Conservation (phyloP, 108 stramenopile species). For the Skeletonema marinoi region DNA sequence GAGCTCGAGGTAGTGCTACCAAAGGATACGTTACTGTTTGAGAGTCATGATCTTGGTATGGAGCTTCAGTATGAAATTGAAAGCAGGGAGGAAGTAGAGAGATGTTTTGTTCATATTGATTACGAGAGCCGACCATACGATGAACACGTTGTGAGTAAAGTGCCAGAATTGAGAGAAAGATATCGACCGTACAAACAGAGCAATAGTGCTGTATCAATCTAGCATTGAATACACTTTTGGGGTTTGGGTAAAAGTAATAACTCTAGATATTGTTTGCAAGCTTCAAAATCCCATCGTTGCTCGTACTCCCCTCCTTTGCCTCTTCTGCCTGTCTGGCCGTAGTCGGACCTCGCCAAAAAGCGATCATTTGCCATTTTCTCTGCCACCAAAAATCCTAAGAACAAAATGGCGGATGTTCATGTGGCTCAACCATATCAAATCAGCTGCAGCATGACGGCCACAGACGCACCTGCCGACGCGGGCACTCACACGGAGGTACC, state of each 20-base stretch:
- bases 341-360: too few species aligned
- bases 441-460: background rate
- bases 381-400: too few species aligned
- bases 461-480: background rate
- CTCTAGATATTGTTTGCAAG: too few species aligned
- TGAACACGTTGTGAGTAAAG: slow-evolving; percentile 92
- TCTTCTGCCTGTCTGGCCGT: too few species aligned
- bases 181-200: slow-evolving; percentile 51
- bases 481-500: background rate
- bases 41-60: slow-evolving; percentile 94
- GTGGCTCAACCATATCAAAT: too few species aligned
- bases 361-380: background rate
- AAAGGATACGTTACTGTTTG: slow-evolving; percentile 71
- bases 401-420: too few species aligned
- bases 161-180: slow-evolving; percentile 82
- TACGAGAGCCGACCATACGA: slow-evolving; percentile 89
- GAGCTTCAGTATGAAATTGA: slow-evolving; percentile 96
- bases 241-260: background rate
- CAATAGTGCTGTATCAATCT: slow-evolving; percentile 34
- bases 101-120: slow-evolving; percentile 97
- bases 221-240: background rate
- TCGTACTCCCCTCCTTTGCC: too few species aligned
- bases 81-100: slow-evolving; percentile 88
- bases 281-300: too few species aligned
- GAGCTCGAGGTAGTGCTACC: slow-evolving; percentile 95